A percentile compares a stretch with the other conserved stretches of the same genome.
Conservation (phyloP, 108 stramenopile species). For the Schizochytrium sp. region DNA sequence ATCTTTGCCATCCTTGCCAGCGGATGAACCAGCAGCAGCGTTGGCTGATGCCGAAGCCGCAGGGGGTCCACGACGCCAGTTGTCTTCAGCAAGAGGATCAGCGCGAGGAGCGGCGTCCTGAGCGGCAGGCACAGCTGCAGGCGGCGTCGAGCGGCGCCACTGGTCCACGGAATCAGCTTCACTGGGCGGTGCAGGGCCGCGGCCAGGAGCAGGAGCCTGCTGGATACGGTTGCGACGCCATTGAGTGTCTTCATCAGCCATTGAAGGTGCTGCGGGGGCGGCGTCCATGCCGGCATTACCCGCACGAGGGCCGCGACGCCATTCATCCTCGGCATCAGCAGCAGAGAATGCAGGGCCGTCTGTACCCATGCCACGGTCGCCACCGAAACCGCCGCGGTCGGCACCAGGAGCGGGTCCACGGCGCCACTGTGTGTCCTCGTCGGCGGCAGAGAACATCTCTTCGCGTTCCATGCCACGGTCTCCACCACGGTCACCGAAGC, state of each 20-base stretch:
- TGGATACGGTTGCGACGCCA: slow-evolving; percentile 21
- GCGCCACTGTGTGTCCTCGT: slow-evolving; percentile 56
- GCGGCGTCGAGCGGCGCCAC: slow-evolving; percentile 44
- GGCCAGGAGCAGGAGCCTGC: slow-evolving; percentile 23
- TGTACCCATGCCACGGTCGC: neutral
- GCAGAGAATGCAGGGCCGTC: neutral
- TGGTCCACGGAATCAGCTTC: slow-evolving; percentile 48
- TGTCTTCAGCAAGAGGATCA: slow-evolving; percentile 26
- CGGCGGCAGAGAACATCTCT: slow-evolving; percentile 33
- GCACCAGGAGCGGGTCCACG: slow-evolving; percentile 21
- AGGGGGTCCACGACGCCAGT: slow-evolving; percentile 50
- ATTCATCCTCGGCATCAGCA: neutral
- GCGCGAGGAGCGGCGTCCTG: neutral
- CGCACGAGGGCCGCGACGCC: neutral
- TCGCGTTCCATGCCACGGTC: neutral
- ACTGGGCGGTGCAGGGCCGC: slow-evolving; percentile 39
- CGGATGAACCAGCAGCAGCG: neutral
- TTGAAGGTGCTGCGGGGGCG: neutral
- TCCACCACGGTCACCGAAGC: neutral
- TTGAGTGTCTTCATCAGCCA: slow-evolving; percentile 7
- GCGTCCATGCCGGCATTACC: slow-evolving; percentile 31
- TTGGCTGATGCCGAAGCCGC: neutral
- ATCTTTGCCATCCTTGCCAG: neutral
- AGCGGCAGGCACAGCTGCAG: neutral
- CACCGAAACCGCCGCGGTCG: slow-evolving; percentile 11